phyloP scores from a whole-genome alignment of 2,329 filamentous ascomycete genomes.

The Macrophomina tecta region DNA sequence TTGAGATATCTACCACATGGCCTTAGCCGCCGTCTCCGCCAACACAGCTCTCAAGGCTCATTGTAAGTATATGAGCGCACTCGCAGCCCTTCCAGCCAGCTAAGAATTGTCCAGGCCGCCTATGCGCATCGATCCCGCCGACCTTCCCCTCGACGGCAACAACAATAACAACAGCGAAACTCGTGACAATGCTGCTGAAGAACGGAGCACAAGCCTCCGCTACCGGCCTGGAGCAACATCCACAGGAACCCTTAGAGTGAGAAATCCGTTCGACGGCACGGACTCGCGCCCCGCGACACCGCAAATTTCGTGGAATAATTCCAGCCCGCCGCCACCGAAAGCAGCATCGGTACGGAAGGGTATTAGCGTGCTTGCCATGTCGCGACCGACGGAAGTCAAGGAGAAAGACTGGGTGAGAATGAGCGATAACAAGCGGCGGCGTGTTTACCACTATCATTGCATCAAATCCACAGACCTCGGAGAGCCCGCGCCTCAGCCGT shows the following conservation, averaged over 20 bases:
- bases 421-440: not conserved
- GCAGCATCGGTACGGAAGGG: not conserved
- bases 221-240: not conserved
- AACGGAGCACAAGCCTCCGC: not conserved
- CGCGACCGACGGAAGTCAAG: not conserved
- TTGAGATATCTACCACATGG: not conserved
- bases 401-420: not conserved
- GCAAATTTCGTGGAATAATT: not conserved
- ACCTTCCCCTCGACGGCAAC: not conserved
- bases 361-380: not conserved
- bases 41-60: not conserved
- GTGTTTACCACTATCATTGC: not conserved
- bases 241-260: not conserved
- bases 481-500: not conserved
- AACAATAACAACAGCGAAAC: not conserved
- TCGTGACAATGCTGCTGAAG: not conserved
- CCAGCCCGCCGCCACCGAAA: not conserved
- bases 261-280: not conserved
- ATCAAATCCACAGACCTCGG: not conserved
- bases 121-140: not conserved
- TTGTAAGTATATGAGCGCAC: not conserved
- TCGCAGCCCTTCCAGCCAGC: not conserved
- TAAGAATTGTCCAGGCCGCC: not conserved
- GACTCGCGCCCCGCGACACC: not conserved
- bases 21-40: not conserved